Evolutionary conservation across 75 land plant genomes (phyloP).

Genomic region (Cunninghamia lanceolata): DNA sequence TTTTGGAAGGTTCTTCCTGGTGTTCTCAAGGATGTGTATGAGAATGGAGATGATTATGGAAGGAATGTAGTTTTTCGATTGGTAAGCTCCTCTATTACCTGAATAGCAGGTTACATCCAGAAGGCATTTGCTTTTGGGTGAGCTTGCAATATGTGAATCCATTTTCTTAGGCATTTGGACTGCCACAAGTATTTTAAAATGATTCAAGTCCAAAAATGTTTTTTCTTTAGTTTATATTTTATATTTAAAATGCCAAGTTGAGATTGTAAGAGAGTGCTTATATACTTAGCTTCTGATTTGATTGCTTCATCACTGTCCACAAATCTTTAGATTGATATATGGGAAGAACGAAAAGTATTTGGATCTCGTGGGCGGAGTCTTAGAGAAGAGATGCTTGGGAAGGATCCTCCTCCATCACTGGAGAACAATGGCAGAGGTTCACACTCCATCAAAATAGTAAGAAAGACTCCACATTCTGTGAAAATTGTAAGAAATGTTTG

Average conservation of each 20-base stretch:
- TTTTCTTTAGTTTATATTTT: not conserved
- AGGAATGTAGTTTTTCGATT: conserved; percentile 73
- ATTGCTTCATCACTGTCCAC: not conserved
- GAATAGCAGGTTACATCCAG: not conserved
- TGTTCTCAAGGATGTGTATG: conserved; percentile 68
- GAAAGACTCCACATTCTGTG: conserved; percentile 51
- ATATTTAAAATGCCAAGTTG: not conserved
- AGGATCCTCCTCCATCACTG: conserved; percentile 33
- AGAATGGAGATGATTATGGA: conserved; percentile 73
- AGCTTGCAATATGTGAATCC: not conserved
- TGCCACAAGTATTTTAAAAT: not conserved
- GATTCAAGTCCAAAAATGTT: not conserved
- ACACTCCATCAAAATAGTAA: conserved; percentile 56
- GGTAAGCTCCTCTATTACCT: conserved; percentile 24
- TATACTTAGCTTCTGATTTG: not conserved
- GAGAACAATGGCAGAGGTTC: conserved; percentile 51
- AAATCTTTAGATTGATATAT: conserved; percentile 65
- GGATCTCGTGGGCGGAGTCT: conserved; percentile 81
- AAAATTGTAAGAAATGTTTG: conserved; percentile 49
- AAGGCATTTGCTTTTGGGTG: not conserved
- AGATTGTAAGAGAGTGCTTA: not conserved
- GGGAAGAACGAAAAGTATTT: conserved; percentile 95
- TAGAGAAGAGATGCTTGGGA: conserved; percentile 77
- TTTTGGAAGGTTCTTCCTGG: conserved; percentile 95
- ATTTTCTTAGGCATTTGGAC: not conserved